Evolutionary conservation across 495 filamentous ascomycete species (phyloP), one percentile per base, ranked within the genome.

Genomic region (Melanomma pulvis-pyrius): DNA sequence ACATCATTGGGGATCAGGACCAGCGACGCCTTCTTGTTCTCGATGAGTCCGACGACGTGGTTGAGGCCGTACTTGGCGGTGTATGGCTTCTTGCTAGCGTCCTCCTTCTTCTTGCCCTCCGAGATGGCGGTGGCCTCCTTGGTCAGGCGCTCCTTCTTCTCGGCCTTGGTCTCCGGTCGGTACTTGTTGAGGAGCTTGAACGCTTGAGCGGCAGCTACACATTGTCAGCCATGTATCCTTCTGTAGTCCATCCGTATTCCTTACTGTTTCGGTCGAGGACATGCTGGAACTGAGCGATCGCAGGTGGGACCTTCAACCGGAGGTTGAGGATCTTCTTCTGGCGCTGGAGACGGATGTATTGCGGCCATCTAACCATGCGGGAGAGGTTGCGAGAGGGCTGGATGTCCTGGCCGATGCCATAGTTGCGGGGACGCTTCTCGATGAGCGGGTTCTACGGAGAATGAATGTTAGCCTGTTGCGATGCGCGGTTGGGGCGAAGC

Each of bases 161-260:
- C 94, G 68, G 85, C 82, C 87, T 97, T 98, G 79, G 91, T 96
- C 88, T 99, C 96, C 65, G 96, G 96, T 71, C 92, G 92, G 88
- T 98, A 98, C 85, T 99, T 98, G 90, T 94, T 92, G 75, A 98
- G 90, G 76, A 99, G 90, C 85, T 97, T 97, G 88, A 99, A 93
- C 73, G 85, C 85, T 83, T 97, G 94, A 75, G 92, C 88, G 75
- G 96, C 96, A 73, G 92, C 63, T 67, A 15, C 32, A 5, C 1
- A 17, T 50, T 51, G 28, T 65, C 28, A 59, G 21, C 30, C 34
- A 26, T 1, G n/a, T 19, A 13, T 57, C 22, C 52, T 52, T 12
- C 12, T 24, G n/a, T 25, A 8, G 26, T 49, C 8, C 26, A 29
- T 28, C 11, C 25, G 12, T 7, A 19, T 1, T 47, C 19, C 62